Conservation (phyloP, 2,329 filamentous ascomycete genomes). For the Alternaria brassicicola region DNA sequence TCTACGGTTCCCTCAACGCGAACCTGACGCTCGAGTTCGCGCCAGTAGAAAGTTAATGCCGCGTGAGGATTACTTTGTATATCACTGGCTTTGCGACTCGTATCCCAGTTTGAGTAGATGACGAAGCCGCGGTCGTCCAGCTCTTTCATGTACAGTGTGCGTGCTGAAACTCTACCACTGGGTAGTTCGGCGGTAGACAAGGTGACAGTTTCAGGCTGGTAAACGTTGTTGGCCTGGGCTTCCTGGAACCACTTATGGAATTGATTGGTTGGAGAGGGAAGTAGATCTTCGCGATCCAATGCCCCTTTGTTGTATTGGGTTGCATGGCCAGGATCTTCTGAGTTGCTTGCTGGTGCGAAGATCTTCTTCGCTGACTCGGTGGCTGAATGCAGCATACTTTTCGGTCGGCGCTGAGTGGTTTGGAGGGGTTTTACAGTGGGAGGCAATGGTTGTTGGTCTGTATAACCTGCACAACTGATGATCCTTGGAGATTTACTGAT, state of each 20-base stretch:
- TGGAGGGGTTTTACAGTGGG: background rate
- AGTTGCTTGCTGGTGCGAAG: constrained; percentile 66
- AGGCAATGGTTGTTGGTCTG: background rate
- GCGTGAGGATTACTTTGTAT: constrained; percentile 76
- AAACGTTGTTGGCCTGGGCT: constrained; percentile 66
- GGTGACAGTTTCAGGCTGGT: constrained; percentile 86
- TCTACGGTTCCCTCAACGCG: constrained; percentile 80
- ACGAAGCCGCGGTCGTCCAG: constrained; percentile 84
- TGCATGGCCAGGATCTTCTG: constrained; percentile 66
- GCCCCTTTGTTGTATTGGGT: constrained; percentile 75
- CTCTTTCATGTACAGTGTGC: constrained; percentile 95
- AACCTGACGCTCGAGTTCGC: constrained; percentile 83
- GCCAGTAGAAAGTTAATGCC: constrained; percentile 90
- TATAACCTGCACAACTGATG: background rate
- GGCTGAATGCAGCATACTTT: constrained; percentile 37
- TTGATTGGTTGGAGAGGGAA: constrained; percentile 73
- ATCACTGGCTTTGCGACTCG: constrained; percentile 71
- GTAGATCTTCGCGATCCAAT: constrained; percentile 67
- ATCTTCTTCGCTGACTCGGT: constrained; percentile 47
- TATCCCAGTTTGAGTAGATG: constrained; percentile 91
- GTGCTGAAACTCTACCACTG: constrained; percentile 80
- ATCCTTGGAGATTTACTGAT: background rate
- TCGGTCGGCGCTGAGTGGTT: background rate
- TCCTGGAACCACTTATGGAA: constrained; percentile 89
- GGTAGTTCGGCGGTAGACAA: constrained; percentile 85